A percentile compares a stretch with the other conserved stretches of the same genome.
Evolutionary conservation across 441 rosid genomes (phyloP).

Genomic region (Corymbia citriodora): DNA sequence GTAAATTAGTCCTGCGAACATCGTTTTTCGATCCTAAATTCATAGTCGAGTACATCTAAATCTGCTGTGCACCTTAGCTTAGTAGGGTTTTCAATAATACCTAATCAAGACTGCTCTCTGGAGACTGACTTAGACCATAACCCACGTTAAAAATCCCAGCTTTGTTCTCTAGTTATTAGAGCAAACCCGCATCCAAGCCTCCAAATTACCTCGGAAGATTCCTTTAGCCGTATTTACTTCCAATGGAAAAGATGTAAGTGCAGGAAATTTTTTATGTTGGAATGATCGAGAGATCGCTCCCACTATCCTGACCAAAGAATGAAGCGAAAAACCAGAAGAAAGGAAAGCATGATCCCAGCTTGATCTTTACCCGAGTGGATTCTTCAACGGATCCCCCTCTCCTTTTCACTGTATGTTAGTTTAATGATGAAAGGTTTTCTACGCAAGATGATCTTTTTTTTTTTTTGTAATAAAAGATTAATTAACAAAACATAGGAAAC

Average conservation of each 20-base stretch:
- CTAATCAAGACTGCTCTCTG: background rate
- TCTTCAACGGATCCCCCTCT: background rate
- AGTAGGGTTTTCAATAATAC: background rate
- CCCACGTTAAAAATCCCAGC: background rate
- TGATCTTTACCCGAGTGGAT: background rate
- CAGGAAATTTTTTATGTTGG: background rate
- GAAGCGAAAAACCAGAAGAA: background rate
- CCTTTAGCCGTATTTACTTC: background rate
- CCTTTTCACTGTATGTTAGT: background rate
- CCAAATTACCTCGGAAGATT: background rate
- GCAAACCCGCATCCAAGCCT: background rate
- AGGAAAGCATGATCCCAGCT: background rate
- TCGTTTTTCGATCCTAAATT: background rate
- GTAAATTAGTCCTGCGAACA: background rate
- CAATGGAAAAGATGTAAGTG: background rate
- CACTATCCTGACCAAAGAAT: background rate
- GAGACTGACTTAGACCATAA: background rate
- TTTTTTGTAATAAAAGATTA: background rate
- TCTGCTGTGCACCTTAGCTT: background rate
- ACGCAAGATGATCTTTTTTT: background rate
- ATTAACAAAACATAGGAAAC: background rate
- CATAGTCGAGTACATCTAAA: background rate
- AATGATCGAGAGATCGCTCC: background rate
- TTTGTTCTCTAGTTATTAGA: background rate
- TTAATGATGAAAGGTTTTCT: background rate